Evolutionary conservation across 2,329 filamentous ascomycete species (phyloP).

Genomic region (Aciculosporium take): DNA sequence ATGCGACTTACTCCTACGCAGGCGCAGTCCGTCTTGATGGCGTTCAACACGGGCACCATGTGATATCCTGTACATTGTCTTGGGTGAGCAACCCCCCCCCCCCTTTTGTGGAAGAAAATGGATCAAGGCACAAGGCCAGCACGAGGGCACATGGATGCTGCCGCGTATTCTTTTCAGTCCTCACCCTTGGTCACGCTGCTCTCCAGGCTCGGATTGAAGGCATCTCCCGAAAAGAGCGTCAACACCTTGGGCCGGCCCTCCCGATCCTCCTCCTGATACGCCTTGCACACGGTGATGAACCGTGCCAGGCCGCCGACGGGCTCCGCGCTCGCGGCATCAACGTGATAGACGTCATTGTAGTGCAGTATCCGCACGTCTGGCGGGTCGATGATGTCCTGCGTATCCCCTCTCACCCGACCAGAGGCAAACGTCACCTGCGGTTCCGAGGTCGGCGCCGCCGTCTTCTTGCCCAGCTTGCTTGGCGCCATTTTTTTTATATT

Average conservation of each 20-base stretch:
- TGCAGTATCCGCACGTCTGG: slow-evolving; percentile 69
- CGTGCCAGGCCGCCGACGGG: slow-evolving; percentile 70
- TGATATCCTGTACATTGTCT: slow-evolving; percentile 53
- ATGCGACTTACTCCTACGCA: slow-evolving; percentile 64
- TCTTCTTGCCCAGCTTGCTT: too few relatives aligned
- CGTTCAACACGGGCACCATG: slow-evolving; percentile 78
- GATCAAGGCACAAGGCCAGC: background rate
- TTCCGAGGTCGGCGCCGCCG: slow-evolving; percentile 12
- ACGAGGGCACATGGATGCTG: background rate
- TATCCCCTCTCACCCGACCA: slow-evolving; percentile 6
- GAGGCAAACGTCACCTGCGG: slow-evolving; percentile 14
- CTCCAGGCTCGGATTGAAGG: slow-evolving; percentile 82
- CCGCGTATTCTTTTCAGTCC: too few relatives aligned
- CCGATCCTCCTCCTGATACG: slow-evolving; percentile 51
- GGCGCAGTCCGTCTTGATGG: slow-evolving; percentile 62
- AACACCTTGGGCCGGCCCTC: slow-evolving; percentile 49
- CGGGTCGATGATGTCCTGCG: slow-evolving; percentile 16
- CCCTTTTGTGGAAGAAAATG: background rate
- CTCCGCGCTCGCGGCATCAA: slow-evolving; percentile 61
- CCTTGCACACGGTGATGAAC: slow-evolving; percentile 64
- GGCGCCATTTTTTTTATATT: background rate
- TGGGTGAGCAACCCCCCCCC: too few relatives aligned
- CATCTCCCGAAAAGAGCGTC: slow-evolving; percentile 82
- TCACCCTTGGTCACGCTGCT: slow-evolving; percentile 75
- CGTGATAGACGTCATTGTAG: slow-evolving; percentile 90